Conservation (phyloP, 805 yeast species). For the Kazachstania viticola region DNA sequence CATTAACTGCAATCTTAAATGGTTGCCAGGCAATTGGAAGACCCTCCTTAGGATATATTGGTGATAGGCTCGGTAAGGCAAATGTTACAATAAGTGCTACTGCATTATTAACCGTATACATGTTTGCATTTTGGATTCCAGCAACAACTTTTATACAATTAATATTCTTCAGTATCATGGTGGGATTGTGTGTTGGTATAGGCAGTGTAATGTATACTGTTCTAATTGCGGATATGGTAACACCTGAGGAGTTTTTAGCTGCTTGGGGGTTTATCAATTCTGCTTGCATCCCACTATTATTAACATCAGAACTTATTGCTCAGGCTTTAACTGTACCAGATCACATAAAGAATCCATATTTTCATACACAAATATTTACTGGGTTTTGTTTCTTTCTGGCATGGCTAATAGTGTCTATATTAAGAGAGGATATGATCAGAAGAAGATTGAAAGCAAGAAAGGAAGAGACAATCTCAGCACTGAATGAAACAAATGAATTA, state of each 20-base stretch:
- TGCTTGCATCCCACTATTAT: slow-evolving; percentile 23
- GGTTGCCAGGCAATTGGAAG: slow-evolving; percentile 38
- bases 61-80: slow-evolving; percentile 36
- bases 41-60: slow-evolving; percentile 34
- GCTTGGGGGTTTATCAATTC: slow-evolving; percentile 29
- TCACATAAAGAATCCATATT: slow-evolving; percentile 32
- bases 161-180: slow-evolving; percentile 30
- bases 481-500: slow-evolving; percentile 1
- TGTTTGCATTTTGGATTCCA: slow-evolving; percentile 39
- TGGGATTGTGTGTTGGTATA: slow-evolving; percentile 37
- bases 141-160: slow-evolving; percentile 31
- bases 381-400: slow-evolving; percentile 38
- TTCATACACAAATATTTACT: slow-evolving; percentile 48
- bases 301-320: slow-evolving; percentile 46
- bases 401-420: slow-evolving; percentile 31
- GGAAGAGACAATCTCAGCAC: slow-evolving; percentile 1
- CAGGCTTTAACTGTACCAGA: slow-evolving; percentile 31
- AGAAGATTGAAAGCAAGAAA: slow-evolving; percentile 25
- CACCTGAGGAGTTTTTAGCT: slow-evolving; percentile 27
- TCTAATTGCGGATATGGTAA: slow-evolving; percentile 32
- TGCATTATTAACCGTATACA: slow-evolving; percentile 27
- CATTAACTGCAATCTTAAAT: slow-evolving; percentile 34
- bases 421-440: slow-evolving; percentile 42
- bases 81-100: slow-evolving; percentile 33
- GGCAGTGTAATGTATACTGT: slow-evolving; percentile 32